Conservation (phyloP, 1,284 basidiomycete genomes). For the Sutorius eximius region DNA sequence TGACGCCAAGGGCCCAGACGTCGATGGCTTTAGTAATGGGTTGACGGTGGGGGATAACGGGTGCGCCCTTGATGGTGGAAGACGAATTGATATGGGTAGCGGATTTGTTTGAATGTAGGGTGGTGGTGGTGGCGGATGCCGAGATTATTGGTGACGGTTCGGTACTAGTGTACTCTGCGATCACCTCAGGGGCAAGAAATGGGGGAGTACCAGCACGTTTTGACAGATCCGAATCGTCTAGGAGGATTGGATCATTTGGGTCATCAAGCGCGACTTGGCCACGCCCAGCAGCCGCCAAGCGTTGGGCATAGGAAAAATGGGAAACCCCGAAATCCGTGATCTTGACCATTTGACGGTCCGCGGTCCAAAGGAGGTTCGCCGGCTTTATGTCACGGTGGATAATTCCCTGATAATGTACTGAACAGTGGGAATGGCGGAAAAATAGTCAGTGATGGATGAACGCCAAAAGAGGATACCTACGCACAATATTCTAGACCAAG, state of each 20-base stretch:
- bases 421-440: constrained; percentile 4
- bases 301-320: constrained; percentile 88
- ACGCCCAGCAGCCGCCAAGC: constrained; percentile 55
- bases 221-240: constrained; percentile 86
- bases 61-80: constrained; percentile 33
- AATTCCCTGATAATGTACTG: constrained; percentile 96
- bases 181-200: constrained; percentile 97
- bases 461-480: constrained; percentile 35
- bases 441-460: constrained; percentile 9
- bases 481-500: constrained; percentile 90
- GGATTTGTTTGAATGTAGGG: constrained; percentile 31
- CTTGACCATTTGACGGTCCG: constrained; percentile 84
- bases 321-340: constrained; percentile 98
- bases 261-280: constrained; percentile 40
- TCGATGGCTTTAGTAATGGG: constrained; percentile 95
- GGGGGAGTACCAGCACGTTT: constrained; percentile 96
- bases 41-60: constrained; percentile 45
- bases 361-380: constrained; percentile 91
- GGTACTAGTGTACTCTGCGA: constrained; percentile 56
- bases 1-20: constrained; percentile 99
- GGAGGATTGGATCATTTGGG: constrained; percentile 59
- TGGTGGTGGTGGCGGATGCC: constrained; percentile 34
- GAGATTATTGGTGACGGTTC: constrained; percentile 32
- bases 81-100: constrained; percentile 33
- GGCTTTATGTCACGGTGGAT: constrained; percentile 99